A percentile compares a stretch with the other conserved stretches of the same genome.
phyloP scores from a whole-genome alignment of 352 stramenopile genomes.

The Phytophthora citricola region DNA sequence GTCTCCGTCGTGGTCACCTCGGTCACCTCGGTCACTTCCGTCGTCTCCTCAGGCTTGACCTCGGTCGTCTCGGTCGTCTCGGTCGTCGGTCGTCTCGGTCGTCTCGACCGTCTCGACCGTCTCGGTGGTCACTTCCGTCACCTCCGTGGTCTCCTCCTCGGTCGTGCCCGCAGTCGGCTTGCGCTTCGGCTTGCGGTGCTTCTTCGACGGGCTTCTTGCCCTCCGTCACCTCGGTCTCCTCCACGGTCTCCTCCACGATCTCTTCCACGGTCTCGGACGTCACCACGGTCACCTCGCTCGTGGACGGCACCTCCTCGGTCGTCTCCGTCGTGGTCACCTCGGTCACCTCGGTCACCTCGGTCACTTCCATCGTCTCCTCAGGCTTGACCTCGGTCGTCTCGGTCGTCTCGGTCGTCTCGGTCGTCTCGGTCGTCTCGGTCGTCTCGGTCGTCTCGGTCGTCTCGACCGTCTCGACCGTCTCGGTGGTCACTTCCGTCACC shows the following conservation, averaged over 20 bases:
- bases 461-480: too few relatives aligned
- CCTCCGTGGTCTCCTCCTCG: slow-evolving; percentile 2
- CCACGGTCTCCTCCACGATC: too few relatives aligned
- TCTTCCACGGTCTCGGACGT: too few relatives aligned
- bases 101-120: too few relatives aligned
- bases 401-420: too few relatives aligned
- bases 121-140: not conserved
- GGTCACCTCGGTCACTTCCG: slow-evolving; percentile 3
- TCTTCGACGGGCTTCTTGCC: too few relatives aligned
- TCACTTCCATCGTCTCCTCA: not conserved
- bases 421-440: slow-evolving; percentile 15
- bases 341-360: slow-evolving; percentile 13
- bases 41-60: slow-evolving; percentile 1
- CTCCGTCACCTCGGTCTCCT: too few relatives aligned
- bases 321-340: slow-evolving; percentile 8
- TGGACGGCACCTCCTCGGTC: not conserved
- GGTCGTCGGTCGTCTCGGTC: too few relatives aligned
- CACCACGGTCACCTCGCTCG: not conserved
- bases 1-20: too few relatives aligned
- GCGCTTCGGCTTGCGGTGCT: not conserved
- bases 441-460: slow-evolving; percentile 10
- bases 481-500: slow-evolving; percentile 6
- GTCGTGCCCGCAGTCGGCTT: not conserved
- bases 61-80: slow-evolving; percentile 1
- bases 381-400: not conserved